These are phyloP conservation scores for Tetrahymena thermophila DNA, from an alignment of 73 alveolate genomes.

Conservation along the genomic window DNA sequence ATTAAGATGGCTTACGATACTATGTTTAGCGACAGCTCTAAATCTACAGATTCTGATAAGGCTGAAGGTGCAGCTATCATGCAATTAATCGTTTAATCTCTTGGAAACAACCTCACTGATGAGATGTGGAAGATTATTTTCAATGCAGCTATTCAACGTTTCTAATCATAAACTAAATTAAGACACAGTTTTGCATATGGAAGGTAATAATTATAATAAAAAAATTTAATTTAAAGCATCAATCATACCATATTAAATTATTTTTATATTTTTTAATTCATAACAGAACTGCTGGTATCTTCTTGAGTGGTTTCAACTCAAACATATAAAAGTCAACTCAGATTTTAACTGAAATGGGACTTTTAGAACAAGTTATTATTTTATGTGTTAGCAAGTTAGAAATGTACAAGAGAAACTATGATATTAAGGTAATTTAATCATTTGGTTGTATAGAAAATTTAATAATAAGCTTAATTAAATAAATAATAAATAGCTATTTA, in stretches of 20 bases:
- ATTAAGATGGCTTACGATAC: not conserved
- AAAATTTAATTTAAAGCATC: no score
- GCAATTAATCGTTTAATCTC: not conserved
- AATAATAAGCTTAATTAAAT: not conserved
- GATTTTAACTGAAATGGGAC: not conserved
- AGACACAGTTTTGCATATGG: not conserved
- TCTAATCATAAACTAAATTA: not conserved
- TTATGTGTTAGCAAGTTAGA: not conserved
- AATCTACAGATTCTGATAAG: not conserved
- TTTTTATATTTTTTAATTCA: no score
- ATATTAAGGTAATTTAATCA: not conserved
- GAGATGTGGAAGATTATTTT: not conserved
- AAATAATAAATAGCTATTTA: not conserved
- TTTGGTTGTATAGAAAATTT: not conserved
- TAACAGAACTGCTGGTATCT: not conserved
- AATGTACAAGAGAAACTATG: not conserved
- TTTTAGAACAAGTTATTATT: not conserved
- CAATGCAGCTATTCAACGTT: not conserved
- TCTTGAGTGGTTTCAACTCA: not conserved
- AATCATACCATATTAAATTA: no score
- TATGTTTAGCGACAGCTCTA: not conserved
- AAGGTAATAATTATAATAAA: not conserved
- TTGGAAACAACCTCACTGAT: not conserved
- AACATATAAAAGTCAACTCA: not conserved
- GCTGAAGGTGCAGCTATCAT: not conserved